Evolutionary conservation across 2,329 filamentous ascomycete genomes (phyloP), one percentile per base, ranked within the genome.

Genomic region (Mollisiaceae sp.): DNA sequence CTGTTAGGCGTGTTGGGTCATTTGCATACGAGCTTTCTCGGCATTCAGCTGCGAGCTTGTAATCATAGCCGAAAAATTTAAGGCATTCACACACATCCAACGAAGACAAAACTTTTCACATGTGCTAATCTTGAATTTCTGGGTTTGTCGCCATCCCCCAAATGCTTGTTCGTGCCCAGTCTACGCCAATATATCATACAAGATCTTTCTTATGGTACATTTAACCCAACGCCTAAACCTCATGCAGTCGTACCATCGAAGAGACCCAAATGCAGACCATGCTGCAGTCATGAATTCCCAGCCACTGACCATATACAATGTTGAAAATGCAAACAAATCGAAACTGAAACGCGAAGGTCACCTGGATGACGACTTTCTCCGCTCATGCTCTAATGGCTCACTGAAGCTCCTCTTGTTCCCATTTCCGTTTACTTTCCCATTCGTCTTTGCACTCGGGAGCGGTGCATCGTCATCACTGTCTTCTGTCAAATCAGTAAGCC

Each of bases 401-500:
- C 60, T 71, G 55, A 74, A 73, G 63, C 70, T 77, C 58, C 65
- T 67, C 60, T 74, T 75, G 54, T 59, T 70, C 32, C 70, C 73
- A 62, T 80, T 77, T 54, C 78, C 68, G 58, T 73, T 74, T 18
- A 69, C 45, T 43, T 72, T 75, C 11, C 72, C 74, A 62, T 76
- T 76, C 15, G 50, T 54, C 50, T 54, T 54, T 11, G 64, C 63
- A 61, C 60, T 64, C 15, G 57, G 59, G 8, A 62, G 60, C 14
- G 65, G 68, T 32, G 73, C 74, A 38, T 89, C 88, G 61, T 89
- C 89, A 36, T 92, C 90, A 70, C 85, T 91, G 68, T 95, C 91
- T 70, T 94, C 91, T 1, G 90, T 85, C 45, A 97, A 81, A 72
- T 97, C 92, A 15, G 87, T 87, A 56, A 98, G 82, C 47, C 91